Evolutionary conservation across 106 monocot species (phyloP).

Genomic region (Apostasia ramifera): DNA sequence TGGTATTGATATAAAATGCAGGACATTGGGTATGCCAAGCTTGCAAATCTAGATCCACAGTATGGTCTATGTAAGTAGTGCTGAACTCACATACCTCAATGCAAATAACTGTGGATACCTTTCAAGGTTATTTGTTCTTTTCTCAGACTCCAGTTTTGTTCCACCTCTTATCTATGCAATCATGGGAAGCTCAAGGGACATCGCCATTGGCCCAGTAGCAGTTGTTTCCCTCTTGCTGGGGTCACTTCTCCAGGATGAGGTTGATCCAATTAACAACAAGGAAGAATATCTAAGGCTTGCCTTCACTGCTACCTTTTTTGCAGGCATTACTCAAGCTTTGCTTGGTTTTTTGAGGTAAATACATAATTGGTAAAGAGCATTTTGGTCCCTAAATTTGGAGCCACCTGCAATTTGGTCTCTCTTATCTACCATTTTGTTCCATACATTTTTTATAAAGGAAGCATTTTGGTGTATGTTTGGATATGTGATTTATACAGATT

Average conservation of each 20-base stretch:
- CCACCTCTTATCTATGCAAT: slow-evolving; percentile 51
- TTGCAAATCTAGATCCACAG: slow-evolving; percentile 49
- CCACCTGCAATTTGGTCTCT: too few relatives aligned
- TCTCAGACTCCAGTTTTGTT: slow-evolving; percentile 60
- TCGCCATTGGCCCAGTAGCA: slow-evolving; percentile 65
- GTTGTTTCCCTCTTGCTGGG: slow-evolving; percentile 54
- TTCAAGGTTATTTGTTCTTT: not conserved
- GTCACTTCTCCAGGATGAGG: slow-evolving; percentile 36
- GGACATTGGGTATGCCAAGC: slow-evolving; percentile 70
- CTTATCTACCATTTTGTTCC: too few relatives aligned
- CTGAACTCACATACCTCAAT: not conserved
- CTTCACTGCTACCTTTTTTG: slow-evolving; percentile 66
- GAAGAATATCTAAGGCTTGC: slow-evolving; percentile 40
- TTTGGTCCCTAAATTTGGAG: too few relatives aligned
- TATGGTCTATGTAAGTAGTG: slow-evolving; percentile 69
- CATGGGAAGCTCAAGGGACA: slow-evolving; percentile 72
- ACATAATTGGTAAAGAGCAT: too few relatives aligned
- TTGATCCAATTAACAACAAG: slow-evolving; percentile 35
- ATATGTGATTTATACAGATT: too few relatives aligned
- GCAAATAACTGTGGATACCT: not conserved
- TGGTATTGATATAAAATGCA: not conserved
- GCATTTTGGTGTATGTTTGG: not conserved
- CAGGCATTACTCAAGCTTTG: slow-evolving; percentile 39
- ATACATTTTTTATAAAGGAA: not conserved
- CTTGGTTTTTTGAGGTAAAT: slow-evolving; percentile 35